Base-by-base conservation (phyloP, 768 basidiomycete genomes). In the Pisolithus sp. region DNA sequence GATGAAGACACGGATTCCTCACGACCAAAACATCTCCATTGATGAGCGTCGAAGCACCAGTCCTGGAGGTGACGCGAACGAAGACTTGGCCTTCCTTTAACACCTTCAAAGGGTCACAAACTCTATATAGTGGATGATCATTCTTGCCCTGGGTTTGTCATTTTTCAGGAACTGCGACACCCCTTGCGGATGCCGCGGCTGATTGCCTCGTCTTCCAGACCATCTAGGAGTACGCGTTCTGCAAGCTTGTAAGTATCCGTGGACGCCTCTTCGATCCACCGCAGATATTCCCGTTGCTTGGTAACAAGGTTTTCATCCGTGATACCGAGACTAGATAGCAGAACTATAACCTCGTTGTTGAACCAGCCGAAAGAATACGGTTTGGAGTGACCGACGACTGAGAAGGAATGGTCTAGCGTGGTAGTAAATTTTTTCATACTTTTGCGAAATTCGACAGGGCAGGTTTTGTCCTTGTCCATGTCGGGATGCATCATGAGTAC, bases 361-460 rank as follows among this genome's bases (percentile, higher is more conserved):
- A 86, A 69, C 6, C 83, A 74, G 1, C 79, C 83, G 56, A 82
- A n/a, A 0, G 80, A 69, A 49, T 81, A 85, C 1, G 83, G 84
- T 46, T 70, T 74, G 2, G 85, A 85, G 57, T 79, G 71, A 30
- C 77, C 80, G 7, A 86, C 83, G 37, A 85, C 79, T 0, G 84
- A 85, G 65, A 86, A 85, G 1, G 82, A 84, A 39, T 73, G 69
- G 53, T 83, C 78, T 7, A 67, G 57, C 0, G 74, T 79, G 0
- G 81, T 76, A 8, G 66, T 73, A 66, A 86, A 85, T 58, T 86
- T 86, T 61, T 80, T 83, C 80, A 84, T 84, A 63, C 83, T 85
- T 52, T 78, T 75, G 18, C 83, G 75, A 56, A 86, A 85, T 53
- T 82, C 72, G 12, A 76, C 78, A 1, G 78, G 66, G 46, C 75